phyloP scores from a whole-genome alignment of 2,329 filamentous ascomycete genomes.

The Aspergillus brasiliensis region DNA sequence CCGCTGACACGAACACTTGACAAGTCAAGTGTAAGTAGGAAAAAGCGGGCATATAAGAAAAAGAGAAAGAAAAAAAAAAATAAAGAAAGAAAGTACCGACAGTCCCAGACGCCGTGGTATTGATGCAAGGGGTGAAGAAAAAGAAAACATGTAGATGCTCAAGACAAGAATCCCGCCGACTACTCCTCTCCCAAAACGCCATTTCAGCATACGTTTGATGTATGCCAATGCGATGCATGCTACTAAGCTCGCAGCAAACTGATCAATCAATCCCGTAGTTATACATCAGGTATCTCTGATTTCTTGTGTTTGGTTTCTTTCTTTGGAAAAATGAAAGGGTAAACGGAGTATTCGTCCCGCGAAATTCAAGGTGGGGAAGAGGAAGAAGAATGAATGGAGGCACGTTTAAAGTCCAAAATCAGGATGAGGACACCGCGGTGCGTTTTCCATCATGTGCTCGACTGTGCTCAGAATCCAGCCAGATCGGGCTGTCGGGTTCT shows the following conservation, averaged over 20 bases:
- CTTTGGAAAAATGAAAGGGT: neutral
- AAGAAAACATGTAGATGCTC: constrained; percentile 6
- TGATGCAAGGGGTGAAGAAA: neutral
- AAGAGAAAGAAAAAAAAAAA: neutral
- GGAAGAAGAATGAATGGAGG: neutral
- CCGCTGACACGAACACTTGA: neutral
- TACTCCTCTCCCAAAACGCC: neutral
- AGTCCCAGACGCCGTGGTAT: constrained; percentile 1
- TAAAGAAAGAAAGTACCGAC: neutral
- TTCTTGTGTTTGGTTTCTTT: no score
- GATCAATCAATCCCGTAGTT: neutral
- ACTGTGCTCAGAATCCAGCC: constrained; percentile 38
- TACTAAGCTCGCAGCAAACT: neutral
- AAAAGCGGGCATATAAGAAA: no score
- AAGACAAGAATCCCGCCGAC: neutral
- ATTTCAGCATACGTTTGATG: neutral
- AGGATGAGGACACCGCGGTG: constrained; percentile 28
- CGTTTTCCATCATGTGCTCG: constrained; percentile 30
- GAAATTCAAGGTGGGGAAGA: neutral
- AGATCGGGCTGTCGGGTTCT: constrained; percentile 26
- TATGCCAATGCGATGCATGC: neutral
- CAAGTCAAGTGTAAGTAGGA: neutral
- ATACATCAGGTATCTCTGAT: neutral
- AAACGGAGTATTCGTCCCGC: neutral
- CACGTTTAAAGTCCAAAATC: constrained; percentile 27